Conservation (phyloP, 768 basidiomycete species). For the Myochromella boudieri region DNA sequence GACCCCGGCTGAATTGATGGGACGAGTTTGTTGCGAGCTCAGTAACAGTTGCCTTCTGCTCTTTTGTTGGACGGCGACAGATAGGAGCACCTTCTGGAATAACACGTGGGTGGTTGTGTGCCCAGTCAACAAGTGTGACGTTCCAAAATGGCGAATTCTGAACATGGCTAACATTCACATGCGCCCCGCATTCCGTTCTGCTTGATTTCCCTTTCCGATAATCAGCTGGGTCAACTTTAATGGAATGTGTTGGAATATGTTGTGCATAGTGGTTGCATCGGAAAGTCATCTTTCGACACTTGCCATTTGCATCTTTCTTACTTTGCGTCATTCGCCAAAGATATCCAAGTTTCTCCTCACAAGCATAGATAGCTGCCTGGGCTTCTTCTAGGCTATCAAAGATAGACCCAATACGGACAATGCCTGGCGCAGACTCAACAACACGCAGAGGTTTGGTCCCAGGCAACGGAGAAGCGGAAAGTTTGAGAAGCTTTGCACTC, state of each 20-base stretch:
- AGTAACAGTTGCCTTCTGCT: slow-evolving; percentile 13
- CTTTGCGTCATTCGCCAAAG: slow-evolving; percentile 17
- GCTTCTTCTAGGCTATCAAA: slow-evolving; percentile 7
- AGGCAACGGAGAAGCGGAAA: too few species aligned
- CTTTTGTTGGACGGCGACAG: slow-evolving; percentile 12
- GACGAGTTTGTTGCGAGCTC: slow-evolving; percentile 7
- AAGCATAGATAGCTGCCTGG: slow-evolving; percentile 13
- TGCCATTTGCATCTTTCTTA: slow-evolving; percentile 6
- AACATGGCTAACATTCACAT: slow-evolving; percentile 20
- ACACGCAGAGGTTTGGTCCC: too few species aligned
- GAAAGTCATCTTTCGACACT: slow-evolving; percentile 16
- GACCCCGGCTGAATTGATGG: slow-evolving; percentile 14
- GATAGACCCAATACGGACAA: slow-evolving; percentile 1
- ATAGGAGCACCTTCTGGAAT: slow-evolving; percentile 17
- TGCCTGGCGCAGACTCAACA: not conserved
- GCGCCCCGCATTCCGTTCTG: slow-evolving; percentile 20
- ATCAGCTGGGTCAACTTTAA: slow-evolving; percentile 18
- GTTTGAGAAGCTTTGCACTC: too few species aligned
- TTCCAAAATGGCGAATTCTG: slow-evolving; percentile 15
- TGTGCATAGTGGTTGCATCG: slow-evolving; percentile 18
- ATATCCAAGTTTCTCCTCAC: slow-evolving; percentile 13
- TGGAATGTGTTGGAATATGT: slow-evolving; percentile 10
- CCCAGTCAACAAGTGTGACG: slow-evolving; percentile 16
- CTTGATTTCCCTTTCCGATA: slow-evolving; percentile 18
- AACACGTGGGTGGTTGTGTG: slow-evolving; percentile 24